Base-by-base conservation (phyloP, 2,329 filamentous ascomycete species). In the Cercospora beticola region DNA sequence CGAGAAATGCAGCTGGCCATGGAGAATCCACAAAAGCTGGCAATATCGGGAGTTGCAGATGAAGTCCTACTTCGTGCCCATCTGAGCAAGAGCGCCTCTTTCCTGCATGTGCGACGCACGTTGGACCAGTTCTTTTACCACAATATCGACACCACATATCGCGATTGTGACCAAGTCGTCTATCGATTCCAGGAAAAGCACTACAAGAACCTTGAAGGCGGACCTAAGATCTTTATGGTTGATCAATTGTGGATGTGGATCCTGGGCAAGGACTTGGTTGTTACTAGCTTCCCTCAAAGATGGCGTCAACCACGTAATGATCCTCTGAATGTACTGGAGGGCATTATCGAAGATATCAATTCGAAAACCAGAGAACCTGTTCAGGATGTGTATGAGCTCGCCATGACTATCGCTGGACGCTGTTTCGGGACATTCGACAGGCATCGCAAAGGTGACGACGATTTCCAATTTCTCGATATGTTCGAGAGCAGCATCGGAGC, bases 161-260 rank as follows among this genome's bases (percentile, higher is more conserved):
- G 88, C 40, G 88, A 90, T 71, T 80, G 81, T 33, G 87, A 90
- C 71, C 88, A 90, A 75, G 88, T 90, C 0, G 87, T 90, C 0
- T 89, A 86, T 74, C 83, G 88, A 10, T 89, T 89, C 71, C 72
- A 74, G 33, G 59, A 70, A 18, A 70, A 72, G 33, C 65, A 72
- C 30, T 60, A 65, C 28, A 67, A 70, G 26, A 66, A 71, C 14
- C 40, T 54, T 7, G 68, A 70, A 18, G 54, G 59, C 2, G 72
- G 72, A 12, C 68, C 71, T 1, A 74, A 74, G 59, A 69, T 74
- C 54, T 74, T 73, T 67, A 74, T 74, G 72, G 65, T 90, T 0
- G 88, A 90, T 74, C 88, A 90, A 72, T 79, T 91, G 1, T 90
- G 88, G 88, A 84, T 90, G 75, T 89, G 87, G 86, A 82, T 89